Evolutionary conservation across 257 asterid species (phyloP), one percentile per base, ranked within the genome.

Genomic region (Perilla frutescens): DNA sequence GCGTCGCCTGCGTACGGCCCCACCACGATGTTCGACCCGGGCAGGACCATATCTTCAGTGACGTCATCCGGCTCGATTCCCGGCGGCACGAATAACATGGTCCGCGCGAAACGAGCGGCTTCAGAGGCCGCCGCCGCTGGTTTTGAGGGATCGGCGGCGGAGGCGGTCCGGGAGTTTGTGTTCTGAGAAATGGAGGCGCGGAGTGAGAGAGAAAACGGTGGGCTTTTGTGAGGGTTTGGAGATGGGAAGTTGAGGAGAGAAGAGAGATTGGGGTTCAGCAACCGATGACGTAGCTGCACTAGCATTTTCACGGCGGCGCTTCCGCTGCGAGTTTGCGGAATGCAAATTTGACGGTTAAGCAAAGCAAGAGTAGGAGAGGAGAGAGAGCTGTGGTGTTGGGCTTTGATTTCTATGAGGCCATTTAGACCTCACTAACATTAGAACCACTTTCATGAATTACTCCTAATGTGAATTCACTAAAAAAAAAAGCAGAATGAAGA

Each of bases 1-100:
- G 92, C 84, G 20, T 94, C 97, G 6, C 97, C 96, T 1, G 96
- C 92, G 61, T 87, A 91, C 45, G 99, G 96, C 6, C 99, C 97
- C 1, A 90, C 14, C 66, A 94, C 96, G 14, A 94, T 94, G 74
- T 94, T 94, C 58, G 99, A 94, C 5, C 97, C 93, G 8, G 99
- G 96, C 37, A 94, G 76, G 11, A 94, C 78, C 93, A 85, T 86
- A 3, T 90, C 88, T 34, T 88, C 89, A 2, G 89, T 89, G 40
- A 94, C 85, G 9, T 89, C 96, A 44, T 82, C 91, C 3, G 92
- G 91, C 37, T 81, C 83, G 36, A 94, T 81, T 31, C 99, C 99
- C 0, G 99, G 99, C 4, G 95, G 92, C 68, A 91, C 59, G 50
- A 91, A 94, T 26, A 91, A 73, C 13, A 81, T 83, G 1, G 66